Base-by-base conservation (phyloP, 148 eudicot genomes). In the Polygonum maritimum region DNA sequence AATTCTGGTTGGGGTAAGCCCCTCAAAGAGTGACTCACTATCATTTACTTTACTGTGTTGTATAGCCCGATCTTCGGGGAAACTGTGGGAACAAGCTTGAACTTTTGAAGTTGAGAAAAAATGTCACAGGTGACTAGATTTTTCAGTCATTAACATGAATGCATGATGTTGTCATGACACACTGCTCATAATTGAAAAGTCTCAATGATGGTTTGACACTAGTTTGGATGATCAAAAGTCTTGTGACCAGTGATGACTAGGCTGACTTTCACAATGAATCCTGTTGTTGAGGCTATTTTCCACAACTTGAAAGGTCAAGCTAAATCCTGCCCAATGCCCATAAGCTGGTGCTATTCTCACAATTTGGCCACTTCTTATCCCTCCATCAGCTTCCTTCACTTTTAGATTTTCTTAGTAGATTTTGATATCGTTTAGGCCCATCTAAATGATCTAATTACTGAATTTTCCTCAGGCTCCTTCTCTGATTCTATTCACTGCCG, bases 1-100 rank as follows among this genome's bases (percentile, higher is more conserved):
- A 36, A 83, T 89, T 81, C 82, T 89, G 72, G 80, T 92, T 82
- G 96, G 97, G 86, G 98, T 92, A 89, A 73, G 85, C 54, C 75
- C 69, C 54, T 71, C 19, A 3, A 21, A 70, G 48, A 45, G 9
- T 19, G 60, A 39, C 74, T 75, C 19, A 63, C 52, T 65, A n/a
- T 74, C 14, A 21, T 60, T 52, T 80, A 21, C 31, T 33, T 70
- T 71, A 52, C 77, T 60, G 76, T 57, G 60, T 10, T n/a, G 19
- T n/a, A n/a, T 19, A 54, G 26, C 19, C 21, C 60, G 10, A 54
- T 1, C 26, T 18, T 54, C 7, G 22, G 26, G 60, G 1, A n/a
- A 54, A 21, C 6, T 54, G 21, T 54, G 60, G 1, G 60, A 54
- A 54, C 26, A n/a, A 54, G 60, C 60, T 21, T 54, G 26, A 54